Conservation (phyloP, 1,139 yeast genomes). For the Kodamaea plutei region DNA sequence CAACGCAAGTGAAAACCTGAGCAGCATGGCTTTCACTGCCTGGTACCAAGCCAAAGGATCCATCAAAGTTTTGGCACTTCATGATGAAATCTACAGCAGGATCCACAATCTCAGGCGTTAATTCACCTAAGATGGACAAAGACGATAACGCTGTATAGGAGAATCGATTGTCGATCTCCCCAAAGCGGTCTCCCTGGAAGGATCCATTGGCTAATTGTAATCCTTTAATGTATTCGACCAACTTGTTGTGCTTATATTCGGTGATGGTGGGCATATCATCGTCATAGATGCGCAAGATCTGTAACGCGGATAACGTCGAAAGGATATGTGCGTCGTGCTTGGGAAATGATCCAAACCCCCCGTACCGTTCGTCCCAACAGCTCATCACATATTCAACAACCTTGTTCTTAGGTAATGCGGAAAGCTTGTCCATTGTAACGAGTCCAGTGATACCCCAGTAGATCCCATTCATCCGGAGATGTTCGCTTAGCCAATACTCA, state of each 20-base stretch:
- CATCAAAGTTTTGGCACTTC: slow-evolving; percentile 84
- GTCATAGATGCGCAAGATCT: slow-evolving; percentile 66
- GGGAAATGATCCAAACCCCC: slow-evolving; percentile 92
- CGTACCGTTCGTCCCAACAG: slow-evolving; percentile 58
- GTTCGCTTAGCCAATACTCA: slow-evolving; percentile 90
- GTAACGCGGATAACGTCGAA: slow-evolving; percentile 83
- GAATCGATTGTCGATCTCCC: slow-evolving; percentile 90
- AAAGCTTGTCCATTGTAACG: slow-evolving; percentile 52
- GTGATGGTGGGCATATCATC: slow-evolving; percentile 39
- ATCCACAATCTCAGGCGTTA: slow-evolving; percentile 57
- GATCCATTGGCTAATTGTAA: slow-evolving; percentile 74
- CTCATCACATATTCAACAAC: slow-evolving; percentile 63
- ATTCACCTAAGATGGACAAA: slow-evolving; percentile 61
- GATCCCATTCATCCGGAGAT: slow-evolving; percentile 82
- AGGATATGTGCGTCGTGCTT: slow-evolving; percentile 87
- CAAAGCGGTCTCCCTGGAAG: slow-evolving; percentile 84
- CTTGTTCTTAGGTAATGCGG: slow-evolving; percentile 51
- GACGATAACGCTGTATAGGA: slow-evolving; percentile 78
- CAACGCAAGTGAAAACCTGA: slow-evolving; percentile 85
- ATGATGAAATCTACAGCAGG: slow-evolving; percentile 65
- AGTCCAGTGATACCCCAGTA: slow-evolving; percentile 94
- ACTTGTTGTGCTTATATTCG: slow-evolving; percentile 13
- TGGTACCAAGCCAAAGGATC: slow-evolving; percentile 91
- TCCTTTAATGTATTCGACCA: slow-evolving; percentile 43
- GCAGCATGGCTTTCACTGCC: slow-evolving; percentile 97